A percentile compares a stretch with the other conserved stretches of the same genome.
Conservation (phyloP, 441 rosid species). For the Gossypium davidsonii region DNA sequence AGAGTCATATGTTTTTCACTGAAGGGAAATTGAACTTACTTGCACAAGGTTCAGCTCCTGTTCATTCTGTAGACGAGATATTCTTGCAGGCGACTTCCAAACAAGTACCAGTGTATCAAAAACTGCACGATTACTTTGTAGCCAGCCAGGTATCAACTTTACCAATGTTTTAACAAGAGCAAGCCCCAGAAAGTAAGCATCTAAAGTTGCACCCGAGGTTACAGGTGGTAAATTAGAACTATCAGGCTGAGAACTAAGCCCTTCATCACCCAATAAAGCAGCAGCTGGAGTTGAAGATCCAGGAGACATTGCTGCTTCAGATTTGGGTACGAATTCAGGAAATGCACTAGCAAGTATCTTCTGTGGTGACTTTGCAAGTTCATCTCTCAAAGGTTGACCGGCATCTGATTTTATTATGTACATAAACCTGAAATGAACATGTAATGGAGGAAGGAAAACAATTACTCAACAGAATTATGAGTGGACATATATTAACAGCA, state of each 20-base stretch:
- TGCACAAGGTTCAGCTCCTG: constrained; percentile 93
- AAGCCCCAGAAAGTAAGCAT: constrained; percentile 94
- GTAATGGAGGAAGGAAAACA: constrained; percentile 11
- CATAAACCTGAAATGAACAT: constrained; percentile 68
- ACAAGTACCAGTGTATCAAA: constrained; percentile 80
- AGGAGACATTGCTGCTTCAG: constrained; percentile 42
- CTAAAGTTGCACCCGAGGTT: constrained; percentile 41
- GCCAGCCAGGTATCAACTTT: constrained; percentile 85
- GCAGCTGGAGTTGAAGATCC: constrained; percentile 53
- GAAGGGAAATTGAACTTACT: constrained; percentile 39
- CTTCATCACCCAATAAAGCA: constrained; percentile 60
- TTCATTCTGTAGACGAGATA: constrained; percentile 80
- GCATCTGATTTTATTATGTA: constrained; percentile 87
- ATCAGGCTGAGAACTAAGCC: constrained; percentile 41
- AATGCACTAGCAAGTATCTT: constrained; percentile 85
- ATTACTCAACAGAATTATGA: constrained; percentile 11
- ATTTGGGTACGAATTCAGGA: constrained; percentile 66
- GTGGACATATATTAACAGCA: constrained; percentile 10
- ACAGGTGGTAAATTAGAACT: constrained; percentile 39
- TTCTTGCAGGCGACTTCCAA: constrained; percentile 92
- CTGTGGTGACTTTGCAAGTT: constrained; percentile 88
- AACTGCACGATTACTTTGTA: constrained; percentile 74
- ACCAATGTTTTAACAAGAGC: constrained; percentile 84
- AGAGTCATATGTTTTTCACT: not conserved
- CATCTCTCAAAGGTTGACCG: constrained; percentile 94